A percentile compares a stretch with the other conserved stretches of the same genome.
Conservation (phyloP, 768 basidiomycete species). For the Auricularia heimuer region DNA sequence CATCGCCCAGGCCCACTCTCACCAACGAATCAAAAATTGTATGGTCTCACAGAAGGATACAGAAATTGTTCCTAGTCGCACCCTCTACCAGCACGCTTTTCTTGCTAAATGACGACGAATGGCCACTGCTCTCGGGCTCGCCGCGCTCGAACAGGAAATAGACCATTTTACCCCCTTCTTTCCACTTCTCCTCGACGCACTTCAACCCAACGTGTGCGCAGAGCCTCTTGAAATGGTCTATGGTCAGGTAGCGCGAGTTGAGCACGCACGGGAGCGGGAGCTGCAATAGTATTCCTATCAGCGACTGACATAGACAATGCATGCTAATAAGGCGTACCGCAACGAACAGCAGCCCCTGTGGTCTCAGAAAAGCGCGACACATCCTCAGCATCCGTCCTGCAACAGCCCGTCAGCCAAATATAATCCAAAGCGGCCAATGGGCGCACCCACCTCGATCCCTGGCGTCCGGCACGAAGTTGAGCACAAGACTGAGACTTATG, state of each 20-base stretch:
- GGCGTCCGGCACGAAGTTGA: slow-evolving; percentile 79
- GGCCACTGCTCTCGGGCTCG: not conserved
- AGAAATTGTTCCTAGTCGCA: slow-evolving; percentile 67
- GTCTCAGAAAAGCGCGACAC: slow-evolving; percentile 44
- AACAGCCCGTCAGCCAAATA: not conserved
- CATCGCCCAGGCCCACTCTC: not conserved
- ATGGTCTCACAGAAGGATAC: slow-evolving; percentile 33
- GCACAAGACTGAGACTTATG: slow-evolving; percentile 77
- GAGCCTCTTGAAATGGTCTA: slow-evolving; percentile 37
- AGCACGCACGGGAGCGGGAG: slow-evolving; percentile 76
- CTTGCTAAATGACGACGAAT: slow-evolving; percentile 28
- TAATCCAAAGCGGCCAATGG: not conserved
- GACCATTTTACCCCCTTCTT: slow-evolving; percentile 67
- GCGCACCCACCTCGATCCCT: slow-evolving; percentile 55
- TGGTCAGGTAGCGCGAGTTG: slow-evolving; percentile 77
- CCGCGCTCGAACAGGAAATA: slow-evolving; percentile 68
- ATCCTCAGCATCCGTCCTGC: slow-evolving; percentile 63
- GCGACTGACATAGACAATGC: not conserved
- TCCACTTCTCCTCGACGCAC: slow-evolving; percentile 51
- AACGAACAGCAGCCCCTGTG: slow-evolving; percentile 56
- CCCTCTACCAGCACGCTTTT: slow-evolving; percentile 57
- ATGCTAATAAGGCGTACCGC: slow-evolving; percentile 38
- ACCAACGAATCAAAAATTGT: not conserved
- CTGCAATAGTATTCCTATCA: slow-evolving; percentile 25
- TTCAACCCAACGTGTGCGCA: slow-evolving; percentile 47